Evolutionary conservation across 2,329 filamentous ascomycete genomes (phyloP), one percentile per base, ranked within the genome.

Genomic region (Triangularia verruculosa): DNA sequence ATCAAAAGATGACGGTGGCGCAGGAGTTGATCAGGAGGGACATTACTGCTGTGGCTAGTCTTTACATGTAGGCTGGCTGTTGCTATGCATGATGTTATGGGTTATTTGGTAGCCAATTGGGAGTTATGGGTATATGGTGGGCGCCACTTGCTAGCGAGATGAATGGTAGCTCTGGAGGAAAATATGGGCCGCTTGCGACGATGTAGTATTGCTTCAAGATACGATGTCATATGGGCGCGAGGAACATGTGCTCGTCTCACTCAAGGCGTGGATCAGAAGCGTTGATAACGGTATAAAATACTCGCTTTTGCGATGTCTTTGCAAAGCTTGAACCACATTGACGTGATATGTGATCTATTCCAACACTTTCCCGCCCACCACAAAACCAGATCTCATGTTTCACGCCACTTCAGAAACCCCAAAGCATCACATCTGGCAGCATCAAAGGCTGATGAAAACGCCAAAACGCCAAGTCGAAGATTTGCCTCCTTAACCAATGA

Each of bases 11-110:
- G 94, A 89, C 96, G 79, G 88, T 88, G 67, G 96, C 94, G 70
- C 94, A 98, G 83, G 95, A 99, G 82, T 85, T 97, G 84, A 99
- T 99, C 75, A 96, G 97, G 83, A 82, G 95, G 72, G 95, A 97
- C 75, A 95, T 97, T 61, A 96, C 92, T 22, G 93, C 93, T 17
- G 92, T 93, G 43, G 92, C 93, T 13, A 92, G 89, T 75, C 77
- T 96, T 73, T 96, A 96, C 74, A 93, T 96, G 90, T 96, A 61
- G 27, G 9, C 20, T 39, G 15, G 39, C 34, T 7, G 17, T 4
- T 3, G 39, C 39, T 47, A 9, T 47, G 39, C 3, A 20, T 47
- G n/a, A 20, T 47, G 39, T 20, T 47, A 47, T 47, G n/a, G 39
- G 34, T 39, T n/a, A n/a, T 47, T 59, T 59, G 20, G 20, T 27